Evolutionary conservation across 768 basidiomycete species (phyloP).

Genomic region (Tremella yokohamensis): DNA sequence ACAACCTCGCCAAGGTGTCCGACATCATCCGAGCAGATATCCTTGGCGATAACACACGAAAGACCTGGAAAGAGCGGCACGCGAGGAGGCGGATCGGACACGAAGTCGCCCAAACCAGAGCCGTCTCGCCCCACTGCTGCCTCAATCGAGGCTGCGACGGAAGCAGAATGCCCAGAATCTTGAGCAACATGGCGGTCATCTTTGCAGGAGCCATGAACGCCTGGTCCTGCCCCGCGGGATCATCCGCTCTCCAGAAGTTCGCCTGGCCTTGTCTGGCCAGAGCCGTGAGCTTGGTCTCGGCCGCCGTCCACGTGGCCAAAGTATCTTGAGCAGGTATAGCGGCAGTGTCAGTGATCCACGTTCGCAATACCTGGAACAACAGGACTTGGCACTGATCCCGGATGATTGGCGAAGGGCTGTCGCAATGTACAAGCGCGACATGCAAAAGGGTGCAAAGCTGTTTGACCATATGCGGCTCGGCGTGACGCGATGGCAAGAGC

Average conservation of each 20-base stretch:
- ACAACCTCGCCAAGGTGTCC: conserved; percentile 73
- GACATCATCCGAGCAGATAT: conserved; percentile 71
- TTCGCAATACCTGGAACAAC: conserved; percentile 77
- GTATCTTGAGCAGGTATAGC: conserved; percentile 31
- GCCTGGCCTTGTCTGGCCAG: conserved; percentile 25
- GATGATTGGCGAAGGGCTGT: conserved; percentile 68
- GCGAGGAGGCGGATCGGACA: conserved; percentile 82
- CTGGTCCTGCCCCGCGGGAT: conserved; percentile 20
- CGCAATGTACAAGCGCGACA: conserved; percentile 73
- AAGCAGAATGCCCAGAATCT: conserved; percentile 64
- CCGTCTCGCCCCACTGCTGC: conserved; percentile 73
- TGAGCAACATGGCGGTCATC: conserved; percentile 58
- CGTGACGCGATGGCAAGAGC: conserved; percentile 53
- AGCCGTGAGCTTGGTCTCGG: conserved; percentile 31
- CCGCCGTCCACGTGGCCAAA: conserved; percentile 25
- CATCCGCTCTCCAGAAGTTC: conserved; percentile 44
- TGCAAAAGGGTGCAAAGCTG: conserved; percentile 72
- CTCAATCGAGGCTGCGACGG: conserved; percentile 68
- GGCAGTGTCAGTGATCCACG: conserved; percentile 58
- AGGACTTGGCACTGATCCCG: conserved; percentile 69
- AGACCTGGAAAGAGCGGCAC: conserved; percentile 85
- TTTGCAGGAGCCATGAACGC: conserved; percentile 42
- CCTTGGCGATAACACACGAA: conserved; percentile 70
- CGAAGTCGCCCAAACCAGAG: conserved; percentile 76
- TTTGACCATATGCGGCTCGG: conserved; percentile 64